Evolutionary conservation across 257 asterid genomes (phyloP), one percentile per base, ranked within the genome.

Genomic region (Galeopsis tetrahit): DNA sequence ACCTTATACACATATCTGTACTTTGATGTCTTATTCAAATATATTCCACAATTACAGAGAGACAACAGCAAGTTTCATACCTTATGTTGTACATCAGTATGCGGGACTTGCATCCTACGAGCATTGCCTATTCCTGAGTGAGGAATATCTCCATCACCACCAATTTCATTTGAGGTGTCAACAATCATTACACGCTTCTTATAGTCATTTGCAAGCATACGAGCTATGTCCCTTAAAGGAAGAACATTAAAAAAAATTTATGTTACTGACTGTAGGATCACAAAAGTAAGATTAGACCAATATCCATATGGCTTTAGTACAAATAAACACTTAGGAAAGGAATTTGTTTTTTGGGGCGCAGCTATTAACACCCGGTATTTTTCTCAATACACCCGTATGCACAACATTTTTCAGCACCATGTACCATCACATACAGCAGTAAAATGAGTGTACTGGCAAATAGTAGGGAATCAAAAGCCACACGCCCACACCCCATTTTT

Each of bases 91-190:
- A 87, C 77, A 79, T 94, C 97, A 17, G 89, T 70, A 79, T 89
- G 97, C 28, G 97, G 97, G 34, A 94, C 99, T 86, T 94, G 99
- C 99, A 94, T 91, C 83, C 97, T 79, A 34, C 99, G 90, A 77
- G 99, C 99, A 78, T 77, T 83, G 67, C 99, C 99, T 69, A 94
- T 88, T 82, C 99, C 99, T 31, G 83, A 82, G 73, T 94, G 99
- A 71, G 99, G 96, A 65, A 94, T 88, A 81, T 94, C 99, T 66
- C 99, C 99, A 74, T 94, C 99, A 42, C 99, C 99, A 64, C 97
- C 99, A 76, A 94, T 91, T 80, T 94, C 99, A 77, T 94, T 94
- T 10, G 99, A 94, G 74, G 99, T 94, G 82, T 94, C 99, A 67
- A 94, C 99, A 80, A 94, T 91, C 99, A 94, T 94, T 31, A 94